Conservation (phyloP, 306 rosid genomes). For the Herpetospermum pedunculosum region DNA sequence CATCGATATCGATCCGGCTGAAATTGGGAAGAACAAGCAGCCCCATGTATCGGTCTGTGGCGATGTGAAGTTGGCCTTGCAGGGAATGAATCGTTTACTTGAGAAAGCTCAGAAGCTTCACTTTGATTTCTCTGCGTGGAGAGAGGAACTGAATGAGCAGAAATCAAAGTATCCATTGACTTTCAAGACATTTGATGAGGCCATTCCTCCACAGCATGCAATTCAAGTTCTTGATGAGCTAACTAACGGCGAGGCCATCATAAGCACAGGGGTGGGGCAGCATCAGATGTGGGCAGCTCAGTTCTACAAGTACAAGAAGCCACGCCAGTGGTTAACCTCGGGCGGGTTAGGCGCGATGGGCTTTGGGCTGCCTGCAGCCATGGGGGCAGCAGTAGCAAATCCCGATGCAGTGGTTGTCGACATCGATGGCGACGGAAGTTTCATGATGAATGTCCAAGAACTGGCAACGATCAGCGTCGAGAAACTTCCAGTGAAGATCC, state of each 20-base stretch:
- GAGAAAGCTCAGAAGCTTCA: slow-evolving; percentile 21
- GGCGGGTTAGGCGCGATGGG: slow-evolving; percentile 98
- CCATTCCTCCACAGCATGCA: slow-evolving; percentile 72
- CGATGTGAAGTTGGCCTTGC: slow-evolving; percentile 59
- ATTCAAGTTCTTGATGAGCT: slow-evolving; percentile 78
- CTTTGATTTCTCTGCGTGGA: slow-evolving; percentile 51
- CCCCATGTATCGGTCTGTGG: slow-evolving; percentile 66
- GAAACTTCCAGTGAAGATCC: slow-evolving; percentile 66
- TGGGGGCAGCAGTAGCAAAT: slow-evolving; percentile 83
- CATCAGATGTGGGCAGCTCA: slow-evolving; percentile 37
- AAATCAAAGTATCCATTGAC: slow-evolving; percentile 51
- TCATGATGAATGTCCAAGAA: slow-evolving; percentile 82
- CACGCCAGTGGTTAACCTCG: slow-evolving; percentile 74
- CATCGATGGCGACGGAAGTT: slow-evolving; percentile 90
- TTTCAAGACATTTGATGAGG: slow-evolving; percentile 56
- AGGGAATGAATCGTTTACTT: slow-evolving; percentile 47
- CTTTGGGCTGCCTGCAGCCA: slow-evolving; percentile 82
- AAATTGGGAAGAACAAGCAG: slow-evolving; percentile 93
- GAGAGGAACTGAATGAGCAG: slow-evolving; percentile 60
- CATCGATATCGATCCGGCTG: slow-evolving; percentile 81
- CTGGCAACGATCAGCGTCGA: slow-evolving; percentile 61
- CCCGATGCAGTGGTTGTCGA: slow-evolving; percentile 57
- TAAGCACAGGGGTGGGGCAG: slow-evolving; percentile 91
- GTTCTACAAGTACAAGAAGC: slow-evolving; percentile 59
- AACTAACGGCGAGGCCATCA: slow-evolving; percentile 62